A percentile compares a stretch with the other conserved stretches of the same genome.
phyloP scores from a whole-genome alignment of 2,329 filamentous ascomycete genomes.

The Cytospora leucostoma region DNA sequence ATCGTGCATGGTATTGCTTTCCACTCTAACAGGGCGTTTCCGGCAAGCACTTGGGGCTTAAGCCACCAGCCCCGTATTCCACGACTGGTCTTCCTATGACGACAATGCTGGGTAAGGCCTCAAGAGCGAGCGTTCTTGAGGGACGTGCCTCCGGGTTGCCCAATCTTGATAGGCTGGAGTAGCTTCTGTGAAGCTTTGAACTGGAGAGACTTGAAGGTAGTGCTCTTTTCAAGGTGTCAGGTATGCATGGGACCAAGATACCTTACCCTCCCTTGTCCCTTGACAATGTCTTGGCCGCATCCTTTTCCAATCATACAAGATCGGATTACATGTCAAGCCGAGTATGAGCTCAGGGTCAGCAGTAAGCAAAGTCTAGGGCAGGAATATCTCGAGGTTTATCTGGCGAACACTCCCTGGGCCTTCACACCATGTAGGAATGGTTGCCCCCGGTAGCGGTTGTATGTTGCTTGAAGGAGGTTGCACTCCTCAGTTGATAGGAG shows the following conservation, averaged over 20 bases:
- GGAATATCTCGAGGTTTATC: not conserved
- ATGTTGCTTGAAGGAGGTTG: slow-evolving; percentile 2
- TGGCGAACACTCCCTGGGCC: not conserved
- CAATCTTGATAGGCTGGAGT: not conserved
- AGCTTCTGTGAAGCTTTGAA: not conserved
- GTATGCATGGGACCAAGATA: slow-evolving; percentile 11
- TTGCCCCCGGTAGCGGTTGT: not conserved
- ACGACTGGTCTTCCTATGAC: not conserved
- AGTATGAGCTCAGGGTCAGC: not conserved
- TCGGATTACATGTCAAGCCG: slow-evolving; percentile 23
- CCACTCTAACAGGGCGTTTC: not conserved
- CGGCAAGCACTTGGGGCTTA: not conserved
- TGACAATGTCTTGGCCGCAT: slow-evolving; percentile 15
- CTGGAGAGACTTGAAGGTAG: not conserved
- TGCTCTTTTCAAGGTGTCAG: not conserved
- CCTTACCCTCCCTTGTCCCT: slow-evolving; percentile 8
- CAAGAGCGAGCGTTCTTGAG: not conserved
- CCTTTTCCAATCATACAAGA: slow-evolving; percentile 27
- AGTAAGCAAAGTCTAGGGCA: not conserved
- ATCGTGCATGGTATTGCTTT: not conserved
- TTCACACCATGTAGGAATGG: not conserved
- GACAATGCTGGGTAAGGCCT: not conserved
- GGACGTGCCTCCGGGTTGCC: not conserved
- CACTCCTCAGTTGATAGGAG: slow-evolving; percentile 1
- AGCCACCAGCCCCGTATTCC: not conserved